Percentiles rank a stretch among this genome's conserved stretches.
These are phyloP conservation scores for Fusarium abutilonis DNA, from an alignment of 2,329 filamentous ascomycete species.

Conservation along the genomic window DNA sequence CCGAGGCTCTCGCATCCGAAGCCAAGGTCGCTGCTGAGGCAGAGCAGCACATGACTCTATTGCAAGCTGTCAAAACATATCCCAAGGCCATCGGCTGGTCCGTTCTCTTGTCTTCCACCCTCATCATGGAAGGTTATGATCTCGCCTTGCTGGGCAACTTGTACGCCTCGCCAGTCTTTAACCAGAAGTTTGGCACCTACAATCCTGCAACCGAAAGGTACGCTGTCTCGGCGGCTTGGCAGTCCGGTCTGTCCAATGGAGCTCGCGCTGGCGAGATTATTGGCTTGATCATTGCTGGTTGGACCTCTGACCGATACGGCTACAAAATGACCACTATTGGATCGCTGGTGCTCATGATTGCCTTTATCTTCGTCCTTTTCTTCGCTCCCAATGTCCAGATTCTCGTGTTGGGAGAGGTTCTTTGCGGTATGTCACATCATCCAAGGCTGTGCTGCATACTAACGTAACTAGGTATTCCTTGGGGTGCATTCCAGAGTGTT, in stretches of 20 bases:
- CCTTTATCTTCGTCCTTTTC: conserved; percentile 64
- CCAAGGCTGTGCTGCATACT: conserved; percentile 2
- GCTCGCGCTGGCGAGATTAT: conserved; percentile 64
- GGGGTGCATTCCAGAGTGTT: conserved; percentile 63
- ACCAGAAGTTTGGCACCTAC: conserved; percentile 57
- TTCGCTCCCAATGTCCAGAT: conserved; percentile 60
- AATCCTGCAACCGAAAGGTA: conserved; percentile 51
- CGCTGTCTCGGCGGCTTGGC: conserved; percentile 64
- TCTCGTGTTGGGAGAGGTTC: conserved; percentile 60
- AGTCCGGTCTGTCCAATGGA: conserved; percentile 65
- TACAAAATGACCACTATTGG: conserved; percentile 62
- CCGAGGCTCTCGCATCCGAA: conserved; percentile 48
- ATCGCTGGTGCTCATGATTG: conserved; percentile 57
- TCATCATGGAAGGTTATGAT: conserved; percentile 64
- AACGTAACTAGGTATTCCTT: conserved; percentile 57
- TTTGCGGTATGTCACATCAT: conserved; percentile 48
- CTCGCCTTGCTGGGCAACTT: conserved; percentile 60
- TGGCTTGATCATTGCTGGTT: conserved; percentile 64
- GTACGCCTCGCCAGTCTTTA: conserved; percentile 59
- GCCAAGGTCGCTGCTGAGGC: conserved; percentile 54
- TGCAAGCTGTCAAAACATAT: conserved; percentile 54
- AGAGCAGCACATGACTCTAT: conserved; percentile 55
- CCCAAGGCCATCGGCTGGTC: conserved; percentile 61
- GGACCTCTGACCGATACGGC: conserved; percentile 60
- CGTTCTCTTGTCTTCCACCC: conserved; percentile 55